These are phyloP conservation scores for Penicillium cataractarum DNA, from an alignment of 495 filamentous ascomycete species.

Conservation along the genomic window DNA sequence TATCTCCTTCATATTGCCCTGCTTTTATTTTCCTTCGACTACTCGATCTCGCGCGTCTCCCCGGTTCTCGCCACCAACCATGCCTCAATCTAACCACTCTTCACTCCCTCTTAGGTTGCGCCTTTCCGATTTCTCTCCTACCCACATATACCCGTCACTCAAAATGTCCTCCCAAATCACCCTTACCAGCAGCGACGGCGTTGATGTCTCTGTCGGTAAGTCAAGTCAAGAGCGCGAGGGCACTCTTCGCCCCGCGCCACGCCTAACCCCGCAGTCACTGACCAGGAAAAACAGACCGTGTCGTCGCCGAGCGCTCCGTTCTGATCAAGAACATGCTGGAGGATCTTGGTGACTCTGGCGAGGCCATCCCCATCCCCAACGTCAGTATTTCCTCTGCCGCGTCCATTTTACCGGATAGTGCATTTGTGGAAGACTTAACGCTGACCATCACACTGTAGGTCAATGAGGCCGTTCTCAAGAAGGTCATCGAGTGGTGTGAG, in stretches of 20 bases:
- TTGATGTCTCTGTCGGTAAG: conserved; percentile 60
- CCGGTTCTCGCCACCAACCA: background rate
- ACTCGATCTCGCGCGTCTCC: background rate
- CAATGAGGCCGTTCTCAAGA: conserved; percentile 88
- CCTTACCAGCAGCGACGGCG: conserved; percentile 61
- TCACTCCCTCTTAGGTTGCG: background rate
- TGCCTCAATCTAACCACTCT: background rate
- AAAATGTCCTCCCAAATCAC: conserved; percentile 39
- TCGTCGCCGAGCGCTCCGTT: conserved; percentile 86
- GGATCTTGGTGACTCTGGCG: conserved; percentile 74
- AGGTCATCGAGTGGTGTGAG: conserved; percentile 97
- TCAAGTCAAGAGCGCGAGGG: background rate
- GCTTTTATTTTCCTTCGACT: too few relatives aligned
- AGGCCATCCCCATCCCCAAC: conserved; percentile 85
- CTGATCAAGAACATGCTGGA: conserved; percentile 98
- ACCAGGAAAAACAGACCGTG: conserved; percentile 60
- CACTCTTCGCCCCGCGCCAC: background rate
- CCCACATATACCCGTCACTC: background rate
- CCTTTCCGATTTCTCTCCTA: background rate
- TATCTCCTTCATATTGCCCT: background rate
- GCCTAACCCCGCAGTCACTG: background rate
- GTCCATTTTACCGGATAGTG: background rate
- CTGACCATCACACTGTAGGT: conserved; percentile 56
- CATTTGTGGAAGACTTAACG: background rate
- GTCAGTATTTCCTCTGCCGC: conserved; percentile 50